A percentile compares a stretch with the other conserved stretches of the same genome.
Evolutionary conservation across 176 grass and related monocot genomes (phyloP).

Genomic region (Triticum urartu): DNA sequence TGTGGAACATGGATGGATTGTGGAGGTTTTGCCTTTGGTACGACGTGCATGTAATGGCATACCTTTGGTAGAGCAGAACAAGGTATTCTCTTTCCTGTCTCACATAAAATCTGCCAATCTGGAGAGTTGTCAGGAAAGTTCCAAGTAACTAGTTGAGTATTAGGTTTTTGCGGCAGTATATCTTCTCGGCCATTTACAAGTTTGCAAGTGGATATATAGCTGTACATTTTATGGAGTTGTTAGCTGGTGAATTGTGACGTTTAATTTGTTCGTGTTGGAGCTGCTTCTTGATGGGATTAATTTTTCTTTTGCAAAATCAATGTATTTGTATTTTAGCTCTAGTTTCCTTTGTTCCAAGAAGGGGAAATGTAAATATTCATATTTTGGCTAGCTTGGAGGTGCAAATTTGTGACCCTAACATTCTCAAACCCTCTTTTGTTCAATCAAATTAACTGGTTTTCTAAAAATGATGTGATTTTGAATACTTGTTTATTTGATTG

Average conservation of each 20-base stretch:
- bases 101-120: conserved; percentile 18
- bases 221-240: conserved; percentile 40
- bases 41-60: not conserved
- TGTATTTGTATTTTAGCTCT: too few relatives aligned
- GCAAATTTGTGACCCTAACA: too few relatives aligned
- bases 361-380: too few relatives aligned
- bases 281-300: too few relatives aligned
- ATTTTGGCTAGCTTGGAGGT: too few relatives aligned
- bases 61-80: conserved; percentile 19
- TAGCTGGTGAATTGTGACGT: not conserved
- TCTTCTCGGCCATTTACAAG: conserved; percentile 19
- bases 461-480: too few relatives aligned
- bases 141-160: conserved; percentile 14
- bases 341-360: too few relatives aligned
- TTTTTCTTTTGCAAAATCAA: too few relatives aligned
- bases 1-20: not conserved
- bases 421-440: too few relatives aligned
- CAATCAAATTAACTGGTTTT: too few relatives aligned
- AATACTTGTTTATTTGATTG: too few relatives aligned
- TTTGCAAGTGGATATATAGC: conserved; percentile 25
- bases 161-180: conserved; percentile 36
- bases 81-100: not conserved
- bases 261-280: not conserved
- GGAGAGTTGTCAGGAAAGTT: not conserved
- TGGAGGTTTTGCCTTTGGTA: conserved; percentile 14